phyloP scores from a whole-genome alignment of 2,329 filamentous ascomycete genomes.

The Clarireedia paspali region DNA sequence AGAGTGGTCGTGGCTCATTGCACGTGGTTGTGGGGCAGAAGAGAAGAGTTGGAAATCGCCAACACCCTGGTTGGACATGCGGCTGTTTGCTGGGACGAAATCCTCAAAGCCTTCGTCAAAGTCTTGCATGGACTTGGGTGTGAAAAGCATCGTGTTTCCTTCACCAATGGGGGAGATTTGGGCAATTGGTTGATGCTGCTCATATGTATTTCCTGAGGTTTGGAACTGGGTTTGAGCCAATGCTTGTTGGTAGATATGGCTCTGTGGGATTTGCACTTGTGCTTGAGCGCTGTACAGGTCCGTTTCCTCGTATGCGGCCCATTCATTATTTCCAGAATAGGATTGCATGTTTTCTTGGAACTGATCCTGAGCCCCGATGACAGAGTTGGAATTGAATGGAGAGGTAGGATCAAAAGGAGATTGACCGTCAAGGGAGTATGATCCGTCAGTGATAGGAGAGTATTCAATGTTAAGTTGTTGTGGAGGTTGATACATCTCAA shows the following conservation, averaged over 20 bases:
- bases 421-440: slow-evolving; percentile 19
- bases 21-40: slow-evolving; percentile 16
- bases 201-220: slow-evolving; percentile 26
- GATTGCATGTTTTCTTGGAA: slow-evolving; percentile 53
- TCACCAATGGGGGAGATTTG: slow-evolving; percentile 66
- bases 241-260: slow-evolving; percentile 34
- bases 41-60: slow-evolving; percentile 27
- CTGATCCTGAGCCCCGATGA: slow-evolving; percentile 38
- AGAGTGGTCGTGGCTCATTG: slow-evolving; percentile 16
- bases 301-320: slow-evolving; percentile 49
- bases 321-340: slow-evolving; percentile 37
- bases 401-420: slow-evolving; percentile 35
- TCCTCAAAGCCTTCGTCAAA: slow-evolving; percentile 46
- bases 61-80: slow-evolving; percentile 6
- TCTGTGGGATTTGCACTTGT: slow-evolving; percentile 44
- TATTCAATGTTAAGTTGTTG: slow-evolving; percentile 22
- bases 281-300: slow-evolving; percentile 54
- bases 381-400: slow-evolving; percentile 1
- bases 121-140: slow-evolving; percentile 52
- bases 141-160: slow-evolving; percentile 60
- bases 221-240: slow-evolving; percentile 20
- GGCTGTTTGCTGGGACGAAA: slow-evolving; percentile 16
- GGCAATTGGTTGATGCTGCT: slow-evolving; percentile 27
- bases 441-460: slow-evolving; percentile 25
- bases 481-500: slow-evolving; percentile 20